Evolutionary conservation across 108 stramenopile species (phyloP), one percentile per base, ranked within the genome.

Genomic region (Cyclotella atomus): DNA sequence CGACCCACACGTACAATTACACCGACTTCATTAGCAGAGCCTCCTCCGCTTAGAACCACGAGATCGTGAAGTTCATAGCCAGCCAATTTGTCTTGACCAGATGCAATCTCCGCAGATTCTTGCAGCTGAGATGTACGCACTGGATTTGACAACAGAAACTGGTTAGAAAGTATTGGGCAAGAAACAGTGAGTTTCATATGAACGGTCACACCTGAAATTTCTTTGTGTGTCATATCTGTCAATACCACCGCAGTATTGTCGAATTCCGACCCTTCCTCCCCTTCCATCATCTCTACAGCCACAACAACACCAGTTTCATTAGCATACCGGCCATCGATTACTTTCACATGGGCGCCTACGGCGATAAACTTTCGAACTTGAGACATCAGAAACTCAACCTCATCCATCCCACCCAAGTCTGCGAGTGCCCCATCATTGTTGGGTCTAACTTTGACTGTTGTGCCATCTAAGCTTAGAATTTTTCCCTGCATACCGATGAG

Each of bases 271-370:
- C 43, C 71, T 24, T 70, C 86, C 49, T 91, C 92, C 5, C 93
- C 92, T 34, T 94, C 93, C 28, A 90, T 50, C 49, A 82, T 63
- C 70, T 94, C 93, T 16, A 97, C 87, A 25, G 89, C 91, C 15
- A 96, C 93, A 23, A 99, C 96, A 45, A 86, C 91, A 70, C 98
- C 98, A 19, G 98, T 99, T 73, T 97, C 96, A 63, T 97, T 97
- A 24, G 92, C 86, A 78, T 96, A 97, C 23, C 92, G 81, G 33
- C 99, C 97, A 76, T 95, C 96, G 35, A 89, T 95, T 17, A 99
- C 96, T 78, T 98, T 97, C 23, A 98, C 99, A 83, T 98, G 97
- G 8, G 87, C 91, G 50, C 97, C 99, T 15, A 96, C 86, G 59
- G 95, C 84, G 76, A 99, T 94, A 68, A 84, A 83, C 76, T 99